Percentiles rank a stretch among this genome's conserved stretches.
Evolutionary conservation across 2,329 filamentous ascomycete genomes (phyloP).

Genomic region (Xylariales sp.): DNA sequence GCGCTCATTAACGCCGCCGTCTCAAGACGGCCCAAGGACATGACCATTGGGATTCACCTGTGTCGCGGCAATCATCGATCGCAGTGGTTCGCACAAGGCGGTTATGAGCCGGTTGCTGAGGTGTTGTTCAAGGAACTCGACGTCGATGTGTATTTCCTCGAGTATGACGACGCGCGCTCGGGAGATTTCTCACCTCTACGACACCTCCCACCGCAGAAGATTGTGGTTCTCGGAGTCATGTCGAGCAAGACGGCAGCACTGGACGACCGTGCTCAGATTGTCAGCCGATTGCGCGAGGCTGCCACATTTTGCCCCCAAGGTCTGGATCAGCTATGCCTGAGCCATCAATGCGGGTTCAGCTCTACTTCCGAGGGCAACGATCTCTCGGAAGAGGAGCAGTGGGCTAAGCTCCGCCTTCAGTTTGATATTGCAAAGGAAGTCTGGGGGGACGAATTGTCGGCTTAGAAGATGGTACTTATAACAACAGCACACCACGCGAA

Average conservation of each 20-base stretch:
- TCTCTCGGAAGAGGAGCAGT: conserved; percentile 66
- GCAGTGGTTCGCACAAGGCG: conserved; percentile 68
- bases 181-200: conserved; percentile 67
- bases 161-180: conserved; percentile 67
- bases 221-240: conserved; percentile 67
- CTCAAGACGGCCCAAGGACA: conserved; percentile 62
- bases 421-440: conserved; percentile 68
- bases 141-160: conserved; percentile 69
- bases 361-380: conserved; percentile 68
- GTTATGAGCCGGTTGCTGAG: conserved; percentile 68
- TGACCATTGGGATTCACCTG: conserved; percentile 67
- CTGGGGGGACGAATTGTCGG: conserved; percentile 61
- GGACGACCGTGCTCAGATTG: conserved; percentile 58
- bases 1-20: conserved; percentile 66
- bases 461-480: conserved; percentile 37
- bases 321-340: conserved; percentile 65
- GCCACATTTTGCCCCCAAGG: conserved; percentile 61
- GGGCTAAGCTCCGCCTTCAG: conserved; percentile 66
- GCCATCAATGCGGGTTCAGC: conserved; percentile 69
- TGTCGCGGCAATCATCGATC: conserved; percentile 68
- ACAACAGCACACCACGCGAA: conserved; percentile 8
- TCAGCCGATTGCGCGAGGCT: conserved; percentile 57
- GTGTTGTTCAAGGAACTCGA: conserved; percentile 67
- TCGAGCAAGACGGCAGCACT: conserved; percentile 67
- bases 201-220: conserved; percentile 65